A percentile compares a stretch with the other conserved stretches of the same genome.
These are phyloP conservation scores for Piper longum DNA, from an alignment of 164 flowering plant species.

Conservation along the genomic window DNA sequence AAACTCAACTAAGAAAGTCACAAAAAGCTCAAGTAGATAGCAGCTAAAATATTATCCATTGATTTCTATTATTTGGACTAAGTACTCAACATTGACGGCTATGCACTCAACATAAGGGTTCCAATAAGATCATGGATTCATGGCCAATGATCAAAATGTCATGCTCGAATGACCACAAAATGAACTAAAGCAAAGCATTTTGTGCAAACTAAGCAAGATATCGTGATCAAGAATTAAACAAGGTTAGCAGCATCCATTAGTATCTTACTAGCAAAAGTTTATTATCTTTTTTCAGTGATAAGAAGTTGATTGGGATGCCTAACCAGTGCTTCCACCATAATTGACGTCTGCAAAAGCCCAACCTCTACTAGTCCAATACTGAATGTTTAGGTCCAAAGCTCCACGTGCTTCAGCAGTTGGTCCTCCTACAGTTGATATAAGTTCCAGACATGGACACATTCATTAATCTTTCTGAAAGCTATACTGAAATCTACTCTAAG, in stretches of 20 bases:
- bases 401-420: conserved; percentile 86
- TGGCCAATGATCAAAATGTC: neutral
- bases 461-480: neutral
- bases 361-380: conserved; percentile 98
- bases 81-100: too few species aligned
- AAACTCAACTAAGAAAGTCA: too few species aligned
- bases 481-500: neutral
- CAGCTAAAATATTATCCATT: too few species aligned
- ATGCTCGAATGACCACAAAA: neutral
- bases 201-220: neutral
- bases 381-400: conserved; percentile 58
- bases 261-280: too few species aligned
- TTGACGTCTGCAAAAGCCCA: conserved; percentile 99
- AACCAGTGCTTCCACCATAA: conserved; percentile 98
- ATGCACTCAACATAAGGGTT: too few species aligned
- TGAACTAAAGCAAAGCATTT: neutral
- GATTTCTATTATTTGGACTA: too few species aligned
- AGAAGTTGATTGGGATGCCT: conserved; percentile 9
- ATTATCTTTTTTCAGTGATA: neutral
- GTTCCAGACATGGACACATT: neutral
- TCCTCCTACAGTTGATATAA: conserved; percentile 53
- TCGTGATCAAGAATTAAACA: neutral
- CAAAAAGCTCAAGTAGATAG: too few species aligned
- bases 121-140: too few species aligned
- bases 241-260: too few species aligned